A percentile compares a stretch with the other conserved stretches of the same genome.
phyloP scores from a whole-genome alignment of 2,329 filamentous ascomycete species.

The Colletotrichum sp. region DNA sequence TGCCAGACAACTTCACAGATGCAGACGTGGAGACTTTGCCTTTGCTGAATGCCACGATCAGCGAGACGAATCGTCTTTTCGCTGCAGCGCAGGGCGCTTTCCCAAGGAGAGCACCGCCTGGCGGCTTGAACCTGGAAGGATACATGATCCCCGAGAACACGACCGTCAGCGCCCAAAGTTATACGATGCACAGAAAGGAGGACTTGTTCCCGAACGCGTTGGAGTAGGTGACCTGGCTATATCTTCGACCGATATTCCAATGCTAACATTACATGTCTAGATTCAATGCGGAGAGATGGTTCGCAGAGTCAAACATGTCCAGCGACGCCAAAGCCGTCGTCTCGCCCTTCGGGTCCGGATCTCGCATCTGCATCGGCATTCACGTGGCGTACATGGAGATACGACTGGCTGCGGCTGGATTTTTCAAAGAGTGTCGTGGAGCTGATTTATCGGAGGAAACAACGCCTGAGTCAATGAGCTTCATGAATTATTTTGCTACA shows the following conservation, averaged over 20 bases:
- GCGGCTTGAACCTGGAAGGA: slow-evolving; percentile 41
- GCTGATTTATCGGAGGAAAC: slow-evolving; percentile 24
- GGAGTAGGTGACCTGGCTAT: background rate
- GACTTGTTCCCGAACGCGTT: slow-evolving; percentile 45
- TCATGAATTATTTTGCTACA: background rate
- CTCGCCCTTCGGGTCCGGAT: slow-evolving; percentile 58
- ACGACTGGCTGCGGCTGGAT: slow-evolving; percentile 52
- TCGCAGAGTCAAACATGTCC: slow-evolving; percentile 17
- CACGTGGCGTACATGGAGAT: slow-evolving; percentile 63
- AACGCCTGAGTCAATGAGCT: background rate
- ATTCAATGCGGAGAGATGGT: background rate
- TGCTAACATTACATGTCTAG: background rate
- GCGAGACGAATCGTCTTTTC: slow-evolving; percentile 50
- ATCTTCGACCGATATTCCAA: background rate
- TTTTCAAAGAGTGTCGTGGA: slow-evolving; percentile 53
- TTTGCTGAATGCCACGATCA: slow-evolving; percentile 45
- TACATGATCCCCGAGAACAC: slow-evolving; percentile 43
- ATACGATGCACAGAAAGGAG: slow-evolving; percentile 49
- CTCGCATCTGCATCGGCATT: slow-evolving; percentile 56
- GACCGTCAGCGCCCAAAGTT: slow-evolving; percentile 46
- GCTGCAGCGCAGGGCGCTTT: slow-evolving; percentile 41
- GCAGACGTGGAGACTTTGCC: slow-evolving; percentile 38
- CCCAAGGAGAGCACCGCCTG: slow-evolving; percentile 42
- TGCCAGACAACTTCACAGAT: slow-evolving; percentile 28
- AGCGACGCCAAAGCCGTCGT: slow-evolving; percentile 51